phyloP scores from a whole-genome alignment of 2,329 filamentous ascomycete genomes.

The Colletotrichum higginsianum region DNA sequence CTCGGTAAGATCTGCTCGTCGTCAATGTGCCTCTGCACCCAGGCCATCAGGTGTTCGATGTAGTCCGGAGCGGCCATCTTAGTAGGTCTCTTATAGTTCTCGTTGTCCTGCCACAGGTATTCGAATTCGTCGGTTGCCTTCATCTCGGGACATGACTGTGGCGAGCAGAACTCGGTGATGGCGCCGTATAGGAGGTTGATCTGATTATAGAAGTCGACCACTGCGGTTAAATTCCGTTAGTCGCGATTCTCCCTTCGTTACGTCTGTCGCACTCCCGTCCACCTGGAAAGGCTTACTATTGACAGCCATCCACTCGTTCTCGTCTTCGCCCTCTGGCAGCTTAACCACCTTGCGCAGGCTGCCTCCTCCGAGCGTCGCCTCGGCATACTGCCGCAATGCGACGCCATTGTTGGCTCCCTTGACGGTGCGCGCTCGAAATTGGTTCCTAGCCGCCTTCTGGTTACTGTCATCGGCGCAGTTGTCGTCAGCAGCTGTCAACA shows the following conservation, averaged over 20 bases:
- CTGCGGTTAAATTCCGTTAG: conserved; percentile 63
- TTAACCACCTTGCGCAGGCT: conserved; percentile 97
- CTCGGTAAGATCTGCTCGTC: conserved; percentile 97
- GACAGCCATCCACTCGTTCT: conserved; percentile 98
- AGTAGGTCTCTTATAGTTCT: conserved; percentile 94
- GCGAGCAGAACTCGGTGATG: conserved; percentile 99
- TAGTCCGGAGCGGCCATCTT: conserved; percentile 98
- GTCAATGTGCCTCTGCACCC: conserved; percentile 96
- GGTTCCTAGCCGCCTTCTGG: conserved; percentile 83
- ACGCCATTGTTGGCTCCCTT: conserved; percentile 87
- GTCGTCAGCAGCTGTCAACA: conserved; percentile 50
- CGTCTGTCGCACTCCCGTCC: neutral
- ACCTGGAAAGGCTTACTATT: conserved; percentile 78
- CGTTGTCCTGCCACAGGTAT: conserved; percentile 98
- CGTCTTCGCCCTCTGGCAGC: conserved; percentile 95
- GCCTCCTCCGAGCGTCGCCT: conserved; percentile 94
- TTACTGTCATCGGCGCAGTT: conserved; percentile 69
- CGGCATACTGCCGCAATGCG: conserved; percentile 97
- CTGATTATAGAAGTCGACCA: conserved; percentile 99
- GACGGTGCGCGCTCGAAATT: conserved; percentile 89
- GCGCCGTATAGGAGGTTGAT: conserved; percentile 99
- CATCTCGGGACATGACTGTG: conserved; percentile 98
- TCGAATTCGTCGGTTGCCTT: conserved; percentile 99
- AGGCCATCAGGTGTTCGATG: conserved; percentile 97
- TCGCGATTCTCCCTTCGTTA: conserved; percentile 1